phyloP scores from a whole-genome alignment of 2,329 filamentous ascomycete genomes.

The Microdochium nivale region DNA sequence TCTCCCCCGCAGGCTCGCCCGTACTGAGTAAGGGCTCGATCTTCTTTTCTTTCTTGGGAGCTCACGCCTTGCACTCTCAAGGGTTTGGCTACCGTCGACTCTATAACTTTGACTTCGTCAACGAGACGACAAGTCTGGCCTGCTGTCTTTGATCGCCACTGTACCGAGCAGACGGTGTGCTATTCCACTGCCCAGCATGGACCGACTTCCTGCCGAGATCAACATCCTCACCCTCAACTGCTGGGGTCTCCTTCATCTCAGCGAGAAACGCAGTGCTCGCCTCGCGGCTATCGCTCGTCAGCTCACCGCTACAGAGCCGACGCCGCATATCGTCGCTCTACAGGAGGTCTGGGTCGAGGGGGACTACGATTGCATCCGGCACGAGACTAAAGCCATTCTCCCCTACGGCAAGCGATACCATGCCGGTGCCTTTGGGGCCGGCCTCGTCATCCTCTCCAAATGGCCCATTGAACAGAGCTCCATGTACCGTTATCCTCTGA shows the following conservation, averaged over 20 bases:
- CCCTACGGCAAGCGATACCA: conserved; percentile 92
- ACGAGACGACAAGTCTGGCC: too few relatives aligned
- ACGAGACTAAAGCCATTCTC: conserved; percentile 62
- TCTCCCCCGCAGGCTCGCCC: too few relatives aligned
- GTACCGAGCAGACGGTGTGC: too few relatives aligned
- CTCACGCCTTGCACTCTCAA: too few relatives aligned
- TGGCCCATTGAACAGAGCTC: conserved; percentile 88
- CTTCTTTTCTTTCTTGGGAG: too few relatives aligned
- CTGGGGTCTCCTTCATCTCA: conserved; percentile 89
- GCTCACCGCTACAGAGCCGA: conserved; percentile 57
- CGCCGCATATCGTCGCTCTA: conserved; percentile 80
- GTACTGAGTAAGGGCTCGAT: too few relatives aligned
- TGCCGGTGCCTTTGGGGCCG: conserved; percentile 80
- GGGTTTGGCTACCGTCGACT: background rate
- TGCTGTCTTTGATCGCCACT: too few relatives aligned
- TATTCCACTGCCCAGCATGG: conserved; percentile 13
- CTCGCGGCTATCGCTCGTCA: conserved; percentile 77
- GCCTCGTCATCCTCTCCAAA: conserved; percentile 78
- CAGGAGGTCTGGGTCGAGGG: conserved; percentile 91
- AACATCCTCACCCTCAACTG: conserved; percentile 87
- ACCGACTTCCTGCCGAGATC: conserved; percentile 47
- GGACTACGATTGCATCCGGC: conserved; percentile 73
- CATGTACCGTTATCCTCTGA: conserved; percentile 84
- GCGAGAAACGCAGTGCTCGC: conserved; percentile 68
- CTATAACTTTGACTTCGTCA: background rate